Evolutionary conservation across 202 grass and related monocot species (phyloP), one percentile per base, ranked within the genome.

Genomic region (Cymbopogon flexuosus): DNA sequence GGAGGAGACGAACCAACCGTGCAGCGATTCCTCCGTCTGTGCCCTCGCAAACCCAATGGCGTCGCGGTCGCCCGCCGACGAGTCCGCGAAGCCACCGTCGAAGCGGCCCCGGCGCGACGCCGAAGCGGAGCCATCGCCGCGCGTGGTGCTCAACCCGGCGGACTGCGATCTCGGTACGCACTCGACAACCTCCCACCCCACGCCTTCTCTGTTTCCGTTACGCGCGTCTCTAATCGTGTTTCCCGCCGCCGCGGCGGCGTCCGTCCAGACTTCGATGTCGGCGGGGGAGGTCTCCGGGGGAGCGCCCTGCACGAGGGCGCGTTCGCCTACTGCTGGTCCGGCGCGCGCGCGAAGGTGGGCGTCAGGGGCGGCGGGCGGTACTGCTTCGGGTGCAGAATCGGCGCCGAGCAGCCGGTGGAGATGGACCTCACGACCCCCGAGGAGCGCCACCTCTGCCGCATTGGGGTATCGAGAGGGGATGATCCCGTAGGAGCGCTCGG

Each of bases 261-360:
- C 7, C 49, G 10, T 58, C 70, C 79, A 93, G 88, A 90, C 68
- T 93, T 93, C 66, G 85, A 93, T 76, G 35, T 93, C 62, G 37
- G 14, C 70, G 85, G 2, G 21, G 76, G 74, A 70, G 88, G 85
- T 7, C 75, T 86, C 37, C 82, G 40, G 47, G 88, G 91, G 14
- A 39, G 79, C 9, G 88, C 83, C 62, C 71, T 78, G 49, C 79
- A 83, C 77, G 82, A 85, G 65, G 91, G 83, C 68, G 88, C 75
- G 73, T 90, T 93, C 77, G 83, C 88, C 19, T 93, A 93, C 76
- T 90, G 88, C 76, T 93, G 91, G 91, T 93, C 91, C 3, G 91
- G 91, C 34, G 85, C 91, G 79, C 85, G 91, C 46, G 85, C 88
- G 27, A 83, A 33, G 67, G 88, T 62, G 3, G 91, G 85, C 35